These are phyloP conservation scores for Aureobasidium sp. DNA, from an alignment of 2,329 filamentous ascomycete genomes.

Conservation along the genomic window DNA sequence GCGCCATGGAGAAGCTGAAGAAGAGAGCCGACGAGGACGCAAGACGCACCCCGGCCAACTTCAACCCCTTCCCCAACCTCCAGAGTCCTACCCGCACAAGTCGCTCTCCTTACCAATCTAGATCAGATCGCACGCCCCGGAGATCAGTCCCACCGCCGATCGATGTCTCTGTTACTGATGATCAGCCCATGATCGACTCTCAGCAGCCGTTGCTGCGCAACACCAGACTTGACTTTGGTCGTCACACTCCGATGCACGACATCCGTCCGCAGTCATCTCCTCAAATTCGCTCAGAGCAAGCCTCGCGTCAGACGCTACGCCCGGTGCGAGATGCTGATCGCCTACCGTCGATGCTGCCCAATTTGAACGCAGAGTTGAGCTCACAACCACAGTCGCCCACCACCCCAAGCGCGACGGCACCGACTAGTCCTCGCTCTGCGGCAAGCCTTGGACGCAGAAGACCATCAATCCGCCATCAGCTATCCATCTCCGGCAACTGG, in stretches of 20 bases:
- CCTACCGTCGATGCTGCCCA: constrained; percentile 71
- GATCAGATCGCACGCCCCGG: constrained; percentile 34
- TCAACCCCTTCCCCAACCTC: constrained; percentile 4
- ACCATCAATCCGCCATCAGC: constrained; percentile 82
- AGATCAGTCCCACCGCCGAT: constrained; percentile 82
- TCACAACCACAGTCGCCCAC: constrained; percentile 93
- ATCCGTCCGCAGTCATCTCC: constrained; percentile 25
- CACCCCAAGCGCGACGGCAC: constrained; percentile 65
- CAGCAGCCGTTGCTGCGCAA: background rate
- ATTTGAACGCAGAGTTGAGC: constrained; percentile 59
- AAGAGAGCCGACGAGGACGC: constrained; percentile 43
- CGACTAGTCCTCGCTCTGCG: constrained; percentile 36
- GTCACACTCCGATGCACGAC: constrained; percentile 14
- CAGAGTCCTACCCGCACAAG: constrained; percentile 2
- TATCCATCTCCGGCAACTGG: constrained; percentile 66
- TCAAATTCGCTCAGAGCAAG: constrained; percentile 22
- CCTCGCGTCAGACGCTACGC: constrained; percentile 44
- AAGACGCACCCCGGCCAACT: background rate
- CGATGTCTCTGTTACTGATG: constrained; percentile 56
- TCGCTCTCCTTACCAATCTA: constrained; percentile 1
- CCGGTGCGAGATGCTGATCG: constrained; percentile 77
- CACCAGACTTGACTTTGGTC: constrained; percentile 8
- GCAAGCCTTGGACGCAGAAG: constrained; percentile 58
- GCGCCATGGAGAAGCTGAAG: constrained; percentile 85
- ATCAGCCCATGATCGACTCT: constrained; percentile 3